These are phyloP conservation scores for Kuraishia molischiana DNA, from an alignment of 805 yeast genomes.

Conservation along the genomic window DNA sequence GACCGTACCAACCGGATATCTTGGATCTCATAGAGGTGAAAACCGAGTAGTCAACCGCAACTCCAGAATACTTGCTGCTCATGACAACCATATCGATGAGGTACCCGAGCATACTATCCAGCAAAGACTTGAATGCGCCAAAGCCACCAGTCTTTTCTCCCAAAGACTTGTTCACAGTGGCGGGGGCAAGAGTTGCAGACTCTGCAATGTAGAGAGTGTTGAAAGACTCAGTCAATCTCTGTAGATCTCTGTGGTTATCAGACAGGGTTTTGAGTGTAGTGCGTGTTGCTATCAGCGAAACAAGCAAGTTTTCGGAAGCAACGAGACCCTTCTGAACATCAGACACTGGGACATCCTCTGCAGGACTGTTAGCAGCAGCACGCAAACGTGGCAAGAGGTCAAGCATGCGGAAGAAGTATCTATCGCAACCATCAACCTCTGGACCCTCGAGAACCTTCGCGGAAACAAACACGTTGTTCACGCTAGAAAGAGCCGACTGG, in stretches of 20 bases:
- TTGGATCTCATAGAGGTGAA: background rate
- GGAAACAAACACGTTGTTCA: slow-evolving; percentile 51
- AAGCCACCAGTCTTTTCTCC: background rate
- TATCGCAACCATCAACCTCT: slow-evolving; percentile 32
- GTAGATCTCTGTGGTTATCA: background rate
- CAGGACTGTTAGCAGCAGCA: slow-evolving; percentile 46
- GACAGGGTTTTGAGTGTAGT: background rate
- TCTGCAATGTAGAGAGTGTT: background rate
- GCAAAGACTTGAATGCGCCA: background rate
- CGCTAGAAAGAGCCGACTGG: slow-evolving; percentile 49
- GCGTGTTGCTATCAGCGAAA: slow-evolving; percentile 44
- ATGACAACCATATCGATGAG: background rate
- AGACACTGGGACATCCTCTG: slow-evolving; percentile 65
- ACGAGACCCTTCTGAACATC: slow-evolving; percentile 75
- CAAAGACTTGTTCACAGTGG: background rate
- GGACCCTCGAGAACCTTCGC: slow-evolving; percentile 33
- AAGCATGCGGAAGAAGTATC: slow-evolving; percentile 55
- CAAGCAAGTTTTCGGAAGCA: slow-evolving; percentile 61
- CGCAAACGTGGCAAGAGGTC: slow-evolving; percentile 79
- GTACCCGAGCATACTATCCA: background rate
- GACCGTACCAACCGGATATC: background rate
- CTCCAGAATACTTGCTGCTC: background rate
- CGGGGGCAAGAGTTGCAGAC: background rate
- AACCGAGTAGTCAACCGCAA: background rate
- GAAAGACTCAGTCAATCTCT: background rate